Conservation (phyloP, 169 alveolate genomes). For the Plasmodium knowlesi region DNA sequence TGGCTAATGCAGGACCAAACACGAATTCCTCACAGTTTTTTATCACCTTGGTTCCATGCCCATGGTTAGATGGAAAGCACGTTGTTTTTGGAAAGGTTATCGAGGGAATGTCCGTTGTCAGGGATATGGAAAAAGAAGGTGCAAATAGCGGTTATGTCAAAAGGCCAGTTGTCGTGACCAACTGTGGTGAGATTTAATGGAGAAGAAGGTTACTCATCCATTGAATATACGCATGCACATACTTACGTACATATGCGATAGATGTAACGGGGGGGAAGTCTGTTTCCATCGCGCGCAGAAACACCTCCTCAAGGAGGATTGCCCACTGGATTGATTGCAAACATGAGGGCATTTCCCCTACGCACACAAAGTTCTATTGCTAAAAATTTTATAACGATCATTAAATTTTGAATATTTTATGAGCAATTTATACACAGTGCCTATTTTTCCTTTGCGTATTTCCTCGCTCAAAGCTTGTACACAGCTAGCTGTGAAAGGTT, state of each 20-base stretch:
- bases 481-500: neutral
- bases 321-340: neutral
- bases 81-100: conserved; percentile 96
- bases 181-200: conserved; percentile 91
- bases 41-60: conserved; percentile 94
- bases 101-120: conserved; percentile 93
- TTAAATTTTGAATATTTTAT: neutral
- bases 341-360: neutral
- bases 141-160: conserved; percentile 91
- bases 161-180: conserved; percentile 90
- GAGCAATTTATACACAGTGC: neutral
- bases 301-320: neutral
- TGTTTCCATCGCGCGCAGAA: neutral
- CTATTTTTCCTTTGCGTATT: neutral
- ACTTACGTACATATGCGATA: neutral
- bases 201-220: neutral
- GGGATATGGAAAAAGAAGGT: conserved; percentile 93
- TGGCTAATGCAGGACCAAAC: conserved; percentile 99
- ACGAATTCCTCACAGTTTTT: conserved; percentile 98
- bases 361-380: neutral
- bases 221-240: neutral
- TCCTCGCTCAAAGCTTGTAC: neutral
- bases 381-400: neutral
- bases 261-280: neutral
- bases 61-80: conserved; percentile 98